Percentiles rank a stretch among this genome's conserved stretches.
Evolutionary conservation across 1,284 basidiomycete species (phyloP).

Genomic region (Phylloboletellus chloephorus): DNA sequence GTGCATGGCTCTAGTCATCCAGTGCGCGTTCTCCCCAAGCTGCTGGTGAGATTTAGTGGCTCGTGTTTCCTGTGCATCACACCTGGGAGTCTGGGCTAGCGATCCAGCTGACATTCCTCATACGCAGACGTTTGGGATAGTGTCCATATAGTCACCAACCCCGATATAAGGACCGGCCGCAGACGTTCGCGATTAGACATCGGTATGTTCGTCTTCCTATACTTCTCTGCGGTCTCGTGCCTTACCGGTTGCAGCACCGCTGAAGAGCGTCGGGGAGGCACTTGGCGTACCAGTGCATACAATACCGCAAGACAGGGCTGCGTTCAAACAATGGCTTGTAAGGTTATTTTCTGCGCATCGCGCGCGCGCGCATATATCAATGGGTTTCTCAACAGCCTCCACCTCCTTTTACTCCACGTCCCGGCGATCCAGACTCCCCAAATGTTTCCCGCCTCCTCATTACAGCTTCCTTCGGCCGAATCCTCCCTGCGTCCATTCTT

Average conservation of each 20-base stretch:
- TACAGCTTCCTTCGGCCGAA: slow-evolving; percentile 91
- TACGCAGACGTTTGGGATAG: slow-evolving; percentile 27
- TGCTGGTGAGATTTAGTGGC: too few relatives aligned
- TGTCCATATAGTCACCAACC: slow-evolving; percentile 41
- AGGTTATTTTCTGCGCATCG: slow-evolving; percentile 9
- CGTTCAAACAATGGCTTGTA: slow-evolving; percentile 56
- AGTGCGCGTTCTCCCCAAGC: not conserved
- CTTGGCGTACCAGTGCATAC: slow-evolving; percentile 47
- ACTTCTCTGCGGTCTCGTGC: not conserved
- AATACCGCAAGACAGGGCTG: slow-evolving; percentile 51
- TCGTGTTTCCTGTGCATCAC: too few relatives aligned
- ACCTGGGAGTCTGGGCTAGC: too few relatives aligned
- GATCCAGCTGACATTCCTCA: slow-evolving; percentile 10
- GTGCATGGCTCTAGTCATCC: not conserved
- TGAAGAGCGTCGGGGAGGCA: slow-evolving; percentile 45
- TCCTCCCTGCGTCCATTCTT: slow-evolving; percentile 54
- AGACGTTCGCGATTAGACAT: slow-evolving; percentile 28
- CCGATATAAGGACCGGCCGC: slow-evolving; percentile 38
- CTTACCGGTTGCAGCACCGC: slow-evolving; percentile 19
- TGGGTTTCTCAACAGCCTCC: slow-evolving; percentile 36
- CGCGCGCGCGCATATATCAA: slow-evolving; percentile 19
- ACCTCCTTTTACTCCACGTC: slow-evolving; percentile 25
- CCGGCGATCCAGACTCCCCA: slow-evolving; percentile 19
- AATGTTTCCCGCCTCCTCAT: slow-evolving; percentile 58
- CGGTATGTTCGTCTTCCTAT: slow-evolving; percentile 17